Conservation (phyloP, 805 yeast species). For the Ogataea populi-albae region DNA sequence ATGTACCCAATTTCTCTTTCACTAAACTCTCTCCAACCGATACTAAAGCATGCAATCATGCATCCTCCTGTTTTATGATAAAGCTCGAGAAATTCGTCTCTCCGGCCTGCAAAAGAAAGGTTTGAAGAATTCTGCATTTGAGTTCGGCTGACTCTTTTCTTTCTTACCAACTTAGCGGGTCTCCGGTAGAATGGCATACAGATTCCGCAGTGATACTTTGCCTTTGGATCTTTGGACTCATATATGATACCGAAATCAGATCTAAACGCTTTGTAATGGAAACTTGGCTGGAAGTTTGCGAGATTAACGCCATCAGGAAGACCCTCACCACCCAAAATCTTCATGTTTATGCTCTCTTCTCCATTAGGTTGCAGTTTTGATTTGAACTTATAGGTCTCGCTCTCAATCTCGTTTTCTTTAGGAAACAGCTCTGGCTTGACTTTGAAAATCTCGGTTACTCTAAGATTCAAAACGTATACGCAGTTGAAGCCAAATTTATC, state of each 20-base stretch:
- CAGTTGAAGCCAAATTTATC: slow-evolving; percentile 38
- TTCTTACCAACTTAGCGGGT: slow-evolving; percentile 43
- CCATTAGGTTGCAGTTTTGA: slow-evolving; percentile 36
- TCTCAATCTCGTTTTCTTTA: slow-evolving; percentile 39
- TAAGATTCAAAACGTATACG: slow-evolving; percentile 50
- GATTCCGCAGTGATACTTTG: slow-evolving; percentile 45
- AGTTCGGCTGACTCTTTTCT: slow-evolving; percentile 16
- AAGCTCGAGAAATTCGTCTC: slow-evolving; percentile 37
- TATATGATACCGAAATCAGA: slow-evolving; percentile 54
- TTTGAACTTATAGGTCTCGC: slow-evolving; percentile 41
- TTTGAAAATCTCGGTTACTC: slow-evolving; percentile 45
- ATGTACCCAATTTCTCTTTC: slow-evolving; percentile 42
- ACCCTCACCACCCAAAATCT: slow-evolving; percentile 46
- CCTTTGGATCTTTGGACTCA: slow-evolving; percentile 28
- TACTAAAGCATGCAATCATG: slow-evolving; percentile 45
- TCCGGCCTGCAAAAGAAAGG: slow-evolving; percentile 4
- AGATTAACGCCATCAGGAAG: slow-evolving; percentile 20
- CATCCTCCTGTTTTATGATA: slow-evolving; percentile 52
- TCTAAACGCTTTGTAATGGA: slow-evolving; percentile 44
- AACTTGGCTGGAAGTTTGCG: slow-evolving; percentile 22
- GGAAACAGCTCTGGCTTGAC: slow-evolving; percentile 46
- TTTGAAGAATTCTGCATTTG: slow-evolving; percentile 5
- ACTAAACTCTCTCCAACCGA: slow-evolving; percentile 28
- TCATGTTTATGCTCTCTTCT: slow-evolving; percentile 40
- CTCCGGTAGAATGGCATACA: slow-evolving; percentile 51